Evolutionary conservation across 192 early-diverging fungal species (phyloP).

Genomic region (Coemansia sp.): DNA sequence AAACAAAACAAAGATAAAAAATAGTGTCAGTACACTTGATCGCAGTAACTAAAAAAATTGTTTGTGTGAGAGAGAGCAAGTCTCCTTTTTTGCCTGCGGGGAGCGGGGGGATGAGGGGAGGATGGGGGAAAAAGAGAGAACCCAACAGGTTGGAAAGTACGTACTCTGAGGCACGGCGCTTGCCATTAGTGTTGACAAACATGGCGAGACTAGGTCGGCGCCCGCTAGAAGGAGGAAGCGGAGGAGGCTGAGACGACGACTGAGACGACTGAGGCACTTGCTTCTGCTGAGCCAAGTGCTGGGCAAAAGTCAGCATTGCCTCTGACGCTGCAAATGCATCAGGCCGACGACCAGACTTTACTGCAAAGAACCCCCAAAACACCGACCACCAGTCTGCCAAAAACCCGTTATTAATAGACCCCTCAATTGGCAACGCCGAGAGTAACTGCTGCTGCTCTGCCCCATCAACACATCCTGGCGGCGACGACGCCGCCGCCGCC

Average conservation of each 20-base stretch:
- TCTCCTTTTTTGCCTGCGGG: too few relatives aligned
- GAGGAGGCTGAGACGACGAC: neutral
- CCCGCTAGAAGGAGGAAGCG: neutral
- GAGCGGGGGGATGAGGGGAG: neutral
- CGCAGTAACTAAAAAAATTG: neutral
- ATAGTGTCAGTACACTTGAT: too few relatives aligned
- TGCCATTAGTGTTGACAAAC: slow-evolving; percentile 35
- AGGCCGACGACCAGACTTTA: slow-evolving; percentile 25
- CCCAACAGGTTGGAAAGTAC: slow-evolving; percentile 11
- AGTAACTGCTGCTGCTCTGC: too few relatives aligned
- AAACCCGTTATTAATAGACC: slow-evolving; percentile 21
- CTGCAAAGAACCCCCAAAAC: slow-evolving; percentile 39
- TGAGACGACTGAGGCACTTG: neutral
- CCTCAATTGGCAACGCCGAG: slow-evolving; percentile 11
- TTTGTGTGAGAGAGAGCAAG: too few relatives aligned
- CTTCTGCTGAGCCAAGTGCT: slow-evolving; percentile 23
- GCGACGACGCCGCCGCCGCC: neutral
- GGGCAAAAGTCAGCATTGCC: slow-evolving; percentile 24
- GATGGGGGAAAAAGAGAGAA: neutral
- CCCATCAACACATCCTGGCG: neutral
- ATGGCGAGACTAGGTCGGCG: slow-evolving; percentile 7
- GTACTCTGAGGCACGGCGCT: slow-evolving; percentile 36
- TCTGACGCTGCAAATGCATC: slow-evolving; percentile 8
- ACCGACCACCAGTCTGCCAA: slow-evolving; percentile 43
- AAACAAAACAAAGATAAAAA: neutral